Evolutionary conservation across 2,329 filamentous ascomycete genomes (phyloP), one percentile per base, ranked within the genome.

Genomic region (Kalmusia sp.): DNA sequence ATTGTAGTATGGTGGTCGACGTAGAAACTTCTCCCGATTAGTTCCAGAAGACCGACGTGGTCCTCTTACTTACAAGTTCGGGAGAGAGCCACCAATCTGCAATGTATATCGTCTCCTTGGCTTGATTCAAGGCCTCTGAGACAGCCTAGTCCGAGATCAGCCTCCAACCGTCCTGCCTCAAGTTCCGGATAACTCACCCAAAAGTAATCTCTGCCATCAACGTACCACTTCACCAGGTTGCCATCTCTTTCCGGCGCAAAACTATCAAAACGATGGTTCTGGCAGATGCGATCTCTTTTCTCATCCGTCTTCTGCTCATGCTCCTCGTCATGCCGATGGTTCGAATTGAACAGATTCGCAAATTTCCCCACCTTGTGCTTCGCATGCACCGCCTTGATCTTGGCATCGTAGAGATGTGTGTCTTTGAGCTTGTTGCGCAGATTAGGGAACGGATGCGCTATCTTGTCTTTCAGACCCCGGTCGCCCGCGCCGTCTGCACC

Each of bases 71-170:
- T 53, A 69, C 66, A 25, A 95, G 77, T 74, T 95, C 91, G 0
- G 91, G 95, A 3, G 91, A 96, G 12, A 98, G 79, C 95, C 95
- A 98, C 95, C 93, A 99, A 69, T 98, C 95, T 54, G 83, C 89
- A 61, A 99, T 96, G 75, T 98, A 99, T 64, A 99, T 97, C 39
- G 89, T 89, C 76, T 98, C 93, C 68, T 90, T 90, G 31, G 95
- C 95, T 54, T 87, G 83, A 59, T 98, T 93, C n/a, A 98, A 81
- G 0, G 93, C 93, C 28, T 88, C 86, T 0, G 92, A 96, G 9
- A 99, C 92, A 15, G 95, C 89, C 66, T 69, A 45, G 4, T 4
- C n/a, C 15, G 5, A 49, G 47, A 43, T 49, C 27, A n/a, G 17
- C 8, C 27, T 28, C 9, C 4, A 50, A n/a, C n/a, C 35, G 19